phyloP scores from a whole-genome alignment of 345 rosid genomes.

The Rhizophora mangle region DNA sequence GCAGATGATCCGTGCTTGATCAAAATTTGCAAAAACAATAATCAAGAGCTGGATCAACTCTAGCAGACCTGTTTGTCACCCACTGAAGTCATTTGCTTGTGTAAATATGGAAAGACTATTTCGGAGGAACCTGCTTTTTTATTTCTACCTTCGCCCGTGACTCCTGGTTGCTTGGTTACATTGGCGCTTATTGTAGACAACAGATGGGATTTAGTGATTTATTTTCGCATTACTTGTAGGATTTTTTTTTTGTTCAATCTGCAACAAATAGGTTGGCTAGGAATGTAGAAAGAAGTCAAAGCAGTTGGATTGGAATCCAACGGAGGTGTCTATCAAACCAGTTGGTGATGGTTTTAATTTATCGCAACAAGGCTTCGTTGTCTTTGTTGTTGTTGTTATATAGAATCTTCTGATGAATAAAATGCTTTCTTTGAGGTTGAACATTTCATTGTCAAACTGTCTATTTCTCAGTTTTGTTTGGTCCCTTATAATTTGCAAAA shows the following conservation, averaged over 20 bases:
- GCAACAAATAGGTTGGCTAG: neutral
- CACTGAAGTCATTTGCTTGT: conserved; percentile 11
- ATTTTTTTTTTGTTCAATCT: neutral
- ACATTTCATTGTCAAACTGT: too few species aligned
- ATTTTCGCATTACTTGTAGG: conserved; percentile 1
- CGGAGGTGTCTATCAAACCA: neutral
- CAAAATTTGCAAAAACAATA: conserved; percentile 2
- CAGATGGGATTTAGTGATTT: conserved; percentile 10
- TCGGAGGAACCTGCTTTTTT: conserved; percentile 6
- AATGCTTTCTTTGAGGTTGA: too few species aligned
- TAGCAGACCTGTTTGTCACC: neutral
- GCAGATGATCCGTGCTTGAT: conserved; percentile 47
- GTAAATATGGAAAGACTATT: conserved; percentile 28
- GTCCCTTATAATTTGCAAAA: too few species aligned
- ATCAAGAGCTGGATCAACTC: conserved; percentile 8
- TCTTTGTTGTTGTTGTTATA: too few species aligned
- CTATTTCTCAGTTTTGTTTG: too few species aligned
- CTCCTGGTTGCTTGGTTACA: conserved; percentile 15
- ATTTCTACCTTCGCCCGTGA: conserved; percentile 2
- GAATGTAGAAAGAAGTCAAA: neutral
- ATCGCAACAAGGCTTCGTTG: too few species aligned
- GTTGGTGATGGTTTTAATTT: too few species aligned
- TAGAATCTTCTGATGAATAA: too few species aligned
- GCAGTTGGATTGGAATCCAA: neutral
- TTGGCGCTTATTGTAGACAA: conserved; percentile 10